phyloP scores from a whole-genome alignment of 140 eudicot species.

The Bidens hawaiensis region DNA sequence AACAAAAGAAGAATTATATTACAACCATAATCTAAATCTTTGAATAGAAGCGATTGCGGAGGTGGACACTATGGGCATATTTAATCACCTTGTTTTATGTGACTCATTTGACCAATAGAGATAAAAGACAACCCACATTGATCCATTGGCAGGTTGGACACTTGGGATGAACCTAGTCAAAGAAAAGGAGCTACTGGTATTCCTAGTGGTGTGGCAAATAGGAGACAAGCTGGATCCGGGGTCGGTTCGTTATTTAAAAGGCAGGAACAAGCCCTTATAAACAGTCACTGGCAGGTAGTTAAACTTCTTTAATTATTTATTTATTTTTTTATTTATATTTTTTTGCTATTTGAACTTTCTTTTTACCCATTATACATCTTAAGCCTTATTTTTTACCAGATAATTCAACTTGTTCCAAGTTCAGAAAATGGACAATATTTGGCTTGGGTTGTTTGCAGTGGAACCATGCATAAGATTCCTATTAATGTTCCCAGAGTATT shows the following conservation, averaged over 20 bases:
- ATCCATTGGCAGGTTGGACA: constrained; percentile 45
- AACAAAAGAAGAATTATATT: background rate
- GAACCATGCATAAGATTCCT: constrained; percentile 81
- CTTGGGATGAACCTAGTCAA: constrained; percentile 29
- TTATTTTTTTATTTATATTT: constrained; percentile 3
- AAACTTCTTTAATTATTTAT: background rate
- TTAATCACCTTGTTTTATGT: background rate
- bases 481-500: constrained; percentile 77
- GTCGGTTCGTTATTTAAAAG: constrained; percentile 72
- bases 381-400: constrained; percentile 36
- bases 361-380: background rate
- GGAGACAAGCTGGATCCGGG: constrained; percentile 60
- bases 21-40: background rate
- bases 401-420: constrained; percentile 83
- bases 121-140: background rate
- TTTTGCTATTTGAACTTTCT: constrained; percentile 6
- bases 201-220: constrained; percentile 30
- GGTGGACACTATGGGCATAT: background rate
- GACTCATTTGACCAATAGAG: background rate
- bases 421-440: constrained; percentile 62
- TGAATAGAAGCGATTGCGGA: background rate
- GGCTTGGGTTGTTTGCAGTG: constrained; percentile 85
- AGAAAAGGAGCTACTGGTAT: constrained; percentile 32
- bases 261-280: constrained; percentile 68
- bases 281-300: constrained; percentile 90